Evolutionary conservation across 805 yeast species (phyloP), one percentile per base, ranked within the genome.

Genomic region (Teunomyces atbi): DNA sequence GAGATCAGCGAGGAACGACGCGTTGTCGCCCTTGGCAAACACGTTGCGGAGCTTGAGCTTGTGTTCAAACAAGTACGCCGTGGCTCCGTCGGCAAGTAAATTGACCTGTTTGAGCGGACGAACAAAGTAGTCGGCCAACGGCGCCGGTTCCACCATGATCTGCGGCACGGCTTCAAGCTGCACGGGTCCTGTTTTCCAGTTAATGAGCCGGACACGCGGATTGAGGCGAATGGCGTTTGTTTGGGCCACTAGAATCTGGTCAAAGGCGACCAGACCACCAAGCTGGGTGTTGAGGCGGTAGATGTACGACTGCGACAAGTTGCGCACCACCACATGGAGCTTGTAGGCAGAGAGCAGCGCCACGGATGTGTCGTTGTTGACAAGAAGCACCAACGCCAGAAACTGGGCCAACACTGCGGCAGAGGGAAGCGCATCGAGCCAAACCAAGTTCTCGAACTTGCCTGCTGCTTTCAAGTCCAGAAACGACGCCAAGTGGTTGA

Each of bases 1-100:
- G 5, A 53, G 49, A 7, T 74, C 71, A 41, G 77, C 71, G 32
- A 86, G 69, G 18, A 74, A 65, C 20, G 68, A 61, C 0, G 91
- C 74, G 41, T 73, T 70, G 21, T 71, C 67, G 0, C 96, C 96
- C 54, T 84, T 79, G 11, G 82, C 76, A 38, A 73, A 80, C 2
- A 76, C 62, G 47, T 82, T 79, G 33, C 83, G 82, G 26, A 83
- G 65, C 52, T 81, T 71, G 21, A 79, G 44, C 27, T 56, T 45
- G 34, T 54, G 50, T 62, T 69, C 29, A 70, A 76, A 44, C 64
- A 79, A 43, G 10, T 84, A 48, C 19, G 70, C 64, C 12, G 83
- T 61, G 30, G 87, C 55, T 0, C 81, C 66, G 26, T 73, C 64
- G 0, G 87, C 78, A 2, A 85, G 56, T 37, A 61, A 55, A 20